These are phyloP conservation scores for Trichoderma oligosporum DNA, from an alignment of 2,329 filamentous ascomycete genomes.

Conservation along the genomic window DNA sequence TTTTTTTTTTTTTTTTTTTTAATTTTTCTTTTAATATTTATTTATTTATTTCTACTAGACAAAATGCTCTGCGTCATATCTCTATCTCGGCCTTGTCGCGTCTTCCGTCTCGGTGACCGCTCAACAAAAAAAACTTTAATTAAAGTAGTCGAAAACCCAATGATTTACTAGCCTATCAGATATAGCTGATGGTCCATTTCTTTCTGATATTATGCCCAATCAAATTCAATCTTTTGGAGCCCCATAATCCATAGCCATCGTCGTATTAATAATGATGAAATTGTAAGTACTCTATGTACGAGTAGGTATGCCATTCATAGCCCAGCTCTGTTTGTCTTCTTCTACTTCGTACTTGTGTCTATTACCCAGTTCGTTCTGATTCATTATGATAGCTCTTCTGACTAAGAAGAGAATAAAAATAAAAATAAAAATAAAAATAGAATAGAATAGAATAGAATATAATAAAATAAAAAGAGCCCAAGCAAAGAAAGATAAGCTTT, in stretches of 20 bases:
- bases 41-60: neutral
- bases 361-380: neutral
- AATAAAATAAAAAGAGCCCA: too few relatives aligned
- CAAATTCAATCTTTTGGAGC: neutral
- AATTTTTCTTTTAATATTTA: too few relatives aligned
- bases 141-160: too few relatives aligned
- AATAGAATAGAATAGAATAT: too few relatives aligned
- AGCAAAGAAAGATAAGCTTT: too few relatives aligned
- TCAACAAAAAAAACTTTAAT: constrained; percentile 3
- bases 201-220: neutral
- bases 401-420: too few relatives aligned
- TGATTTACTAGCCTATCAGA: neutral
- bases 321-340: neutral
- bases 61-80: neutral
- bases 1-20: too few relatives aligned
- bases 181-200: neutral
- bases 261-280: constrained; percentile 17
- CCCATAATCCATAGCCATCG: constrained; percentile 5
- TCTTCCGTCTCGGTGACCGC: neutral
- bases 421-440: too few relatives aligned
- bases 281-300: too few relatives aligned
- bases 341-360: too few relatives aligned
- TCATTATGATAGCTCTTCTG: neutral
- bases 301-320: neutral
- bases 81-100: neutral